Evolutionary conservation across 371 early-diverging fungal genomes (phyloP).

Genomic region (Mucor piriformis): DNA sequence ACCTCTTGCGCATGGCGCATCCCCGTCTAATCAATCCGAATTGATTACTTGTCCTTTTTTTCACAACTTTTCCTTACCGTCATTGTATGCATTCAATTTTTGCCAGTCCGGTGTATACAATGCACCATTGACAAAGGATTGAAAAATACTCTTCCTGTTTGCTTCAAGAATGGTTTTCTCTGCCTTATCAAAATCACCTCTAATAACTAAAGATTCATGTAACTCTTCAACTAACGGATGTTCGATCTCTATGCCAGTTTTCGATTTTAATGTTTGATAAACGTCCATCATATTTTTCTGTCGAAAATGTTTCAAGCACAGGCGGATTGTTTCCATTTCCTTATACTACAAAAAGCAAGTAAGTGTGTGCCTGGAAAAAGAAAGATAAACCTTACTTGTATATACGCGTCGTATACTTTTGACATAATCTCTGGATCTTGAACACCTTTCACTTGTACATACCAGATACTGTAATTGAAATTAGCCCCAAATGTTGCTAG

Average conservation of each 20-base stretch:
- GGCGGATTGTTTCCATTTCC: conserved; percentile 78
- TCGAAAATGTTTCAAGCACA: conserved; percentile 89
- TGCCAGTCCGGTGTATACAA: conserved; percentile 80
- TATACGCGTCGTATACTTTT: conserved; percentile 61
- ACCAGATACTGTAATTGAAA: conserved; percentile 98
- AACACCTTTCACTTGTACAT: conserved; percentile 84
- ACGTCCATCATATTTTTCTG: conserved; percentile 76
- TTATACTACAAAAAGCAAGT: conserved; percentile 60
- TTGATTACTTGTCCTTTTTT: background rate
- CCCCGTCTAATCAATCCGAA: conserved; percentile 30
- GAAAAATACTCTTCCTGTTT: conserved; percentile 61
- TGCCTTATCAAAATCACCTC: conserved; percentile 75
- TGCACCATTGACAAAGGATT: conserved; percentile 64
- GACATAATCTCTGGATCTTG: conserved; percentile 67
- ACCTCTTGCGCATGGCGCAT: conserved; percentile 73
- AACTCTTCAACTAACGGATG: conserved; percentile 77
- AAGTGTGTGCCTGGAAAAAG: no score
- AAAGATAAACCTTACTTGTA: conserved; percentile 48
- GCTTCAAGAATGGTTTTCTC: conserved; percentile 74
- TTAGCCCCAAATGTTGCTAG: conserved; percentile 89
- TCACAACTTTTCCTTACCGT: conserved; percentile 16
- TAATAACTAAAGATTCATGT: conserved; percentile 65
- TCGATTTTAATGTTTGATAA: conserved; percentile 69
- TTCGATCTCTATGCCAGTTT: conserved; percentile 71
- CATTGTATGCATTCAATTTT: conserved; percentile 47